Conservation (phyloP, 2,329 filamentous ascomycete species). For the Fusarium multiceps region DNA sequence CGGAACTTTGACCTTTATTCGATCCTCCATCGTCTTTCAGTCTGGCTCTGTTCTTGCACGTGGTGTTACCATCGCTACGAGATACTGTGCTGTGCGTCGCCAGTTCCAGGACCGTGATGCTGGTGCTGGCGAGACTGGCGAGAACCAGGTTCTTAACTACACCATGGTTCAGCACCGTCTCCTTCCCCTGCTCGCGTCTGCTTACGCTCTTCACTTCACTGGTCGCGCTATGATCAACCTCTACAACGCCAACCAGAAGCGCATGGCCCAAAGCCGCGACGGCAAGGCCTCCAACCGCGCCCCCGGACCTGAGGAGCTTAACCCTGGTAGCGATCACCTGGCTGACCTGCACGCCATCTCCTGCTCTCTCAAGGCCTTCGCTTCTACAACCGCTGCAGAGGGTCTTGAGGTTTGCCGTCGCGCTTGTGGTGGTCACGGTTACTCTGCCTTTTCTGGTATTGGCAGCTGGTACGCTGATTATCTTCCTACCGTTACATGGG, state of each 20-base stretch:
- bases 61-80: constrained; percentile 81
- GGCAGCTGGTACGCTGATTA: constrained; percentile 81
- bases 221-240: constrained; percentile 80
- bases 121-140: constrained; percentile 64
- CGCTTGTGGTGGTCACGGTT: constrained; percentile 82
- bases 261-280: constrained; percentile 62
- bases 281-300: constrained; percentile 60
- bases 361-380: constrained; percentile 79
- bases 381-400: constrained; percentile 77
- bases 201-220: constrained; percentile 83
- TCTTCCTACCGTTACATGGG: constrained; percentile 76
- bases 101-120: constrained; percentile 83
- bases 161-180: constrained; percentile 83
- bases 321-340: constrained; percentile 71
- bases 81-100: constrained; percentile 78
- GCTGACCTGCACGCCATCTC: constrained; percentile 82
- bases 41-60: constrained; percentile 77
- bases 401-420: constrained; percentile 80
- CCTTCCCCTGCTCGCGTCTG: constrained; percentile 76
- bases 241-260: constrained; percentile 78
- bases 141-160: constrained; percentile 83
- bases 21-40: constrained; percentile 78
- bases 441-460: constrained; percentile 80
- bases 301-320: constrained; percentile 74
- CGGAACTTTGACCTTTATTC: constrained; percentile 80